Conservation (phyloP, 352 stramenopile genomes). For the Globisporangium polare region DNA sequence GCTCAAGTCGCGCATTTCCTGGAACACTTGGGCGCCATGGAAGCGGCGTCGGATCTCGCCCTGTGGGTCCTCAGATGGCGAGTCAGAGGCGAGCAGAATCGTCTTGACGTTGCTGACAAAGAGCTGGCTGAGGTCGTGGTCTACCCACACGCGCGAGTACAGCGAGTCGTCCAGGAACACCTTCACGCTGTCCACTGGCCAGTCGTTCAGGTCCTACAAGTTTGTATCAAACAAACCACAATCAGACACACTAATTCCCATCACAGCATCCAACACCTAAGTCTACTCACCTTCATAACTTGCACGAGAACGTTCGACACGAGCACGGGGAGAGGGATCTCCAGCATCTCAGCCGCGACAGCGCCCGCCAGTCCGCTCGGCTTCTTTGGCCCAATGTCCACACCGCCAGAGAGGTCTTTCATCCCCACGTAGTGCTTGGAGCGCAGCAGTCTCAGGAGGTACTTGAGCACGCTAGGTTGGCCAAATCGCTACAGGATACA, state of each 20-base stretch:
- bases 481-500: constrained; percentile 33
- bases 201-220: constrained; percentile 38
- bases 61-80: constrained; percentile 1
- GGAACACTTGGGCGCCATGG: constrained; percentile 31
- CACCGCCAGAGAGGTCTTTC: constrained; percentile 25
- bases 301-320: constrained; percentile 67
- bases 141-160: constrained; percentile 75
- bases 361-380: constrained; percentile 13
- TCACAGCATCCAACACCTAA: not conserved
- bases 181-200: constrained; percentile 81
- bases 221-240: not conserved
- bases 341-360: constrained; percentile 26
- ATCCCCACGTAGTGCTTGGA: constrained; percentile 73
- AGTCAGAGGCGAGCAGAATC: constrained; percentile 29
- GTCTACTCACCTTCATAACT: constrained; percentile 47
- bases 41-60: constrained; percentile 36
- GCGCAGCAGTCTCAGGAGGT: constrained; percentile 68
- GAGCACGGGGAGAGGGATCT: constrained; percentile 68
- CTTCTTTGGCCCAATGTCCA: constrained; percentile 24
- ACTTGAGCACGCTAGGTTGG: constrained; percentile 63
- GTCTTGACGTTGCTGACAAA: constrained; percentile 85
- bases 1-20: constrained; percentile 58
- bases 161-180: constrained; percentile 86
- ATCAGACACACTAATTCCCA: not conserved
- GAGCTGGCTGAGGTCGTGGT: constrained; percentile 71